A percentile compares a stretch with the other conserved stretches of the same genome.
Conservation (phyloP, 2,329 filamentous ascomycete species). For the Leptographium galeiforme region DNA sequence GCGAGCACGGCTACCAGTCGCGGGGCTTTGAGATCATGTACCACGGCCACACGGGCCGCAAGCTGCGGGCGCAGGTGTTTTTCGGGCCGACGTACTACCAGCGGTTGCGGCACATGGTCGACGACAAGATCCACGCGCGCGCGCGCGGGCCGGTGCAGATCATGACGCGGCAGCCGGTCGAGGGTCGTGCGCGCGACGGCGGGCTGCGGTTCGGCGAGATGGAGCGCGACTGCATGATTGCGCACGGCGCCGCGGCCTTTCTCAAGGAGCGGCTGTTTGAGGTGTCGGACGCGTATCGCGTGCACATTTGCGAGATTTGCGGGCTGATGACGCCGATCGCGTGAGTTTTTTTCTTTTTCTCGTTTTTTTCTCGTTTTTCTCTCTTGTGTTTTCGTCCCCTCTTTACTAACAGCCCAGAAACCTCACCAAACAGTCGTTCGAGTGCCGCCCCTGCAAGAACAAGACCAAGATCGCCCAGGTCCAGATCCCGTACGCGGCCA, state of each 20-base stretch:
- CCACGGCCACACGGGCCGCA: slow-evolving; percentile 91
- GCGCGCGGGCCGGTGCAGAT: slow-evolving; percentile 95
- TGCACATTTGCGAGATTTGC: slow-evolving; percentile 97
- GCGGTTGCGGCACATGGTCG: slow-evolving; percentile 96
- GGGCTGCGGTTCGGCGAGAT: slow-evolving; percentile 99
- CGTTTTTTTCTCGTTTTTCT: neutral
- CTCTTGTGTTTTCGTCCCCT: neutral
- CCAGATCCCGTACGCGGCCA: slow-evolving; percentile 94
- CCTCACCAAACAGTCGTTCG: slow-evolving; percentile 88
- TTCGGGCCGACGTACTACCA: slow-evolving; percentile 98
- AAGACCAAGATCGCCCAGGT: slow-evolving; percentile 98
- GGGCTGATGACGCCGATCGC: slow-evolving; percentile 98
- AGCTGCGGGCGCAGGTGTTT: slow-evolving; percentile 90
- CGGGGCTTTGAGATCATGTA: slow-evolving; percentile 98
- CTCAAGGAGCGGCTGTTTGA: slow-evolving; percentile 95
- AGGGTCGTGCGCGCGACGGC: slow-evolving; percentile 95
- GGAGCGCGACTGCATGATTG: slow-evolving; percentile 99
- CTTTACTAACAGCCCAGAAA: slow-evolving; percentile 45
- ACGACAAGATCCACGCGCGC: slow-evolving; percentile 99
- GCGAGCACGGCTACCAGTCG: slow-evolving; percentile 86
- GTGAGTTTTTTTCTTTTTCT: slow-evolving; percentile 47
- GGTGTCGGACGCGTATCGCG: slow-evolving; percentile 93
- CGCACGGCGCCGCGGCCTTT: slow-evolving; percentile 94
- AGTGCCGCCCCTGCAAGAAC: slow-evolving; percentile 96
- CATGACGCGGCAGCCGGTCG: slow-evolving; percentile 89